Base-by-base conservation (phyloP, 345 rosid species). In the Dimocarpus longan region DNA sequence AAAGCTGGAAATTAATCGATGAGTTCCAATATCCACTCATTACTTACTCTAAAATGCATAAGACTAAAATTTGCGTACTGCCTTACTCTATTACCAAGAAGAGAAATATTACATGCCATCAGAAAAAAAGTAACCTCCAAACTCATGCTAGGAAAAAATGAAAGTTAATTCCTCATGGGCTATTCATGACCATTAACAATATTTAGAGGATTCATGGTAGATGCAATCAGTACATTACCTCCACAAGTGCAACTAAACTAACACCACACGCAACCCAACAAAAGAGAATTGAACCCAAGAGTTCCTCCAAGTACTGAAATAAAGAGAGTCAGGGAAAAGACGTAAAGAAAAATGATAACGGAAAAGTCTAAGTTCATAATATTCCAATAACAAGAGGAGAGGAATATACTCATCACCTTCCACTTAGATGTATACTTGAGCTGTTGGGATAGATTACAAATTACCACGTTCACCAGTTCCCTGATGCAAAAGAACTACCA, bases 181-280 rank as follows among this genome's bases (percentile, higher is more conserved):
- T 66, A 50, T 48, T 56, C 75, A 75, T 43, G 28, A 71, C 64
- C 66, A 73, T 64, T 32, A 76, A n/a, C 37, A 39, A 77, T 60
- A 63, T 21, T 21, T 67, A 42, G 21, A 68, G 63, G 42, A 26
- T 68, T 71, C 44, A 77, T 43, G 44, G 46, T 66, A 50, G 74
- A 82, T 26, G 75, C 59, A 67, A 40, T 40, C 67, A 79, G 79
- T 46, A 57, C n/a, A 70, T 74, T 92, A 95, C 99, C 98, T 95
- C 96, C 68, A 92, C 87, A 77, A 95, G 93, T 70, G 97, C 93
- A 88, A 81, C 88, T 79, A 95, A 86, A 84, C 93, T 95, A 78
- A 95, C 95, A 82, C 92, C 93, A 81, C 96, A 92, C 39, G 88
- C 87, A 85, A 91, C 90, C 99, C 99, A 95, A 85, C 76, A 86